Evolutionary conservation across 768 basidiomycete genomes (phyloP).

Genomic region (Paxillus involutus): DNA sequence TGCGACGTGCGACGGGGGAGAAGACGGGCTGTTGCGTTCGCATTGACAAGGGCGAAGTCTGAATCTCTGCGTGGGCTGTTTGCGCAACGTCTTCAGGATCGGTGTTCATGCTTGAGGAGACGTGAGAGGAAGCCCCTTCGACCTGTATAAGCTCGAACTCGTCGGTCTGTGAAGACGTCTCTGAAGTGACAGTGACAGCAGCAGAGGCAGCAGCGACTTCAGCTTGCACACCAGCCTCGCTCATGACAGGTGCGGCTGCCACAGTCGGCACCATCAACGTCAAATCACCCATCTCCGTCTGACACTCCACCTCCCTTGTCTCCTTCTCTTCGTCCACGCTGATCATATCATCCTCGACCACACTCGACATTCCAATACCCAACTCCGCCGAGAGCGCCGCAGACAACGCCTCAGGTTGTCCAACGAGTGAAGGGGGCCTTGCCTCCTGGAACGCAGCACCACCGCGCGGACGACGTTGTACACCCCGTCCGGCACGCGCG

Average conservation of each 20-base stretch:
- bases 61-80: conserved; percentile 35
- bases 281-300: conserved; percentile 53
- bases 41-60: conserved; percentile 35
- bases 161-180: conserved; percentile 52
- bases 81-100: conserved; percentile 31
- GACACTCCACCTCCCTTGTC: conserved; percentile 62
- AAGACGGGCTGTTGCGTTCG: conserved; percentile 17
- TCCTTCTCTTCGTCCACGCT: conserved; percentile 42
- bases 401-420: conserved; percentile 69
- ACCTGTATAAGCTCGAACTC: conserved; percentile 40
- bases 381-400: conserved; percentile 73
- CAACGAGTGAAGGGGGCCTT: conserved; percentile 69
- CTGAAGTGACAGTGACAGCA: conserved; percentile 20
- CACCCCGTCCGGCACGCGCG: conserved; percentile 47
- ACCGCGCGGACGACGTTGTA: conserved; percentile 56
- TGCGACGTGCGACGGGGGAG: conserved; percentile 33
- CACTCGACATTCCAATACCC: conserved; percentile 45
- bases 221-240: conserved; percentile 43
- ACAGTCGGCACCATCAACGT: conserved; percentile 29
- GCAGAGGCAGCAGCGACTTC: conserved; percentile 24
- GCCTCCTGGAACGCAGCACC: conserved; percentile 71
- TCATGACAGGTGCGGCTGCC: conserved; percentile 22
- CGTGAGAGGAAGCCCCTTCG: conserved; percentile 30
- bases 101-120: conserved; percentile 37
- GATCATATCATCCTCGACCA: conserved; percentile 39